Evolutionary conservation across 2,329 filamentous ascomycete species (phyloP), one percentile per base, ranked within the genome.

Genomic region (Tolypocladium inflatum): DNA sequence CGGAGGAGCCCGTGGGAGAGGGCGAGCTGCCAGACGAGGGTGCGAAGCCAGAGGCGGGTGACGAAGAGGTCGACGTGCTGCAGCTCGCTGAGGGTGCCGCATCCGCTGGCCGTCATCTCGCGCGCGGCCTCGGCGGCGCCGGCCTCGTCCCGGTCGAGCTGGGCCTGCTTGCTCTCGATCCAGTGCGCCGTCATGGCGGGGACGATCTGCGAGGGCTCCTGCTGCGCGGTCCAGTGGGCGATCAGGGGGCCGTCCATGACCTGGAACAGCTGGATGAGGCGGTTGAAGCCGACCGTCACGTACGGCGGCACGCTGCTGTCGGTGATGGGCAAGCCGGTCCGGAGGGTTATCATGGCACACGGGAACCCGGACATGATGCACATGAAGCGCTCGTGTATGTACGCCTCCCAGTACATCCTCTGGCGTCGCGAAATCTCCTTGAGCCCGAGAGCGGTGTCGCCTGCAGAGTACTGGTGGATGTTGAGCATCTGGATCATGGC

Each of bases 281-380:
- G 69, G 56, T 67, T 70, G 64, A 74, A 76, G 2, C 73, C 74
- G 38, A 67, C 58, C 19, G 74, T 66, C 38, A 76, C 70, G 50
- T 73, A 63, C 7, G 67, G 58, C 0, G 73, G 71, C 19, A 75
- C 73, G 26, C 62, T 66, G 2, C 63, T 57, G 60, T 76, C 74
- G 11, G 63, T 41, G 2, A 65, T 51, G 1, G 71, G 71, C 21
- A 70, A 62, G 4, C 69, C 68, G 1, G 66, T 66, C 19, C 62
- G 58, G 8, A 76, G 68, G 0, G 72, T 69, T 10, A 63, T 63
- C 59, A 76, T 64, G 19, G 69, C 65, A 35, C 70, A 70, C 2
- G 73, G 71, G 6, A 76, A 76, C 50, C 79, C 79, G 43, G 80
- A 75, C 4, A 78, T 70, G 33, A 83, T 76, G 39, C 77, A 77